These are phyloP conservation scores for Nicotiana otophora DNA, from an alignment of 257 asterid genomes.

Conservation along the genomic window DNA sequence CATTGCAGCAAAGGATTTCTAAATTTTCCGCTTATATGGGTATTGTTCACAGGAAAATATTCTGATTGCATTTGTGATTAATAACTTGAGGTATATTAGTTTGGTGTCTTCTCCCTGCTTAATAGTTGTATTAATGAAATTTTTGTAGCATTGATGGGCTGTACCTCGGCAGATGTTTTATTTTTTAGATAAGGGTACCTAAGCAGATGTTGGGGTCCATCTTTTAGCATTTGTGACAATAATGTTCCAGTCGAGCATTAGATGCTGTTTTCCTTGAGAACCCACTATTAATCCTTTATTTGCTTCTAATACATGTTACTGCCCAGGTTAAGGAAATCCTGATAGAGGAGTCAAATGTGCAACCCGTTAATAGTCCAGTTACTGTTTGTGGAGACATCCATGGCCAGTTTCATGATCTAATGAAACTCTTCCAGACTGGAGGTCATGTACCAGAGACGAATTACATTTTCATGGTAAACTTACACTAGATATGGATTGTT, in stretches of 20 bases:
- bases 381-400: conserved; percentile 99
- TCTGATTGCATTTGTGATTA: not conserved
- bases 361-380: conserved; percentile 98
- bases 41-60: not conserved
- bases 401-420: conserved; percentile 94
- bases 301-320: not conserved
- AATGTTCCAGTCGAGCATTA: not conserved
- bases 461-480: conserved; percentile 87
- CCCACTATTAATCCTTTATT: not conserved
- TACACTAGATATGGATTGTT: not conserved
- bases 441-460: conserved; percentile 98
- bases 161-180: not conserved
- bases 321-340: conserved; percentile 92
- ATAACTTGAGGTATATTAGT: not conserved
- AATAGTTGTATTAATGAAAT: not conserved
- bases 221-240: not conserved
- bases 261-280: conserved; percentile 1
- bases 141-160: not conserved
- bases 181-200: not conserved
- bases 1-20: not conserved
- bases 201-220: not conserved
- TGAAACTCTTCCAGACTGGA: conserved; percentile 99
- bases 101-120: not conserved
- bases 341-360: conserved; percentile 99
- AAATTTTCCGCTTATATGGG: not conserved